Evolutionary conservation across 2,329 filamentous ascomycete species (phyloP), one percentile per base, ranked within the genome.

Genomic region (Diatrype stigma): DNA sequence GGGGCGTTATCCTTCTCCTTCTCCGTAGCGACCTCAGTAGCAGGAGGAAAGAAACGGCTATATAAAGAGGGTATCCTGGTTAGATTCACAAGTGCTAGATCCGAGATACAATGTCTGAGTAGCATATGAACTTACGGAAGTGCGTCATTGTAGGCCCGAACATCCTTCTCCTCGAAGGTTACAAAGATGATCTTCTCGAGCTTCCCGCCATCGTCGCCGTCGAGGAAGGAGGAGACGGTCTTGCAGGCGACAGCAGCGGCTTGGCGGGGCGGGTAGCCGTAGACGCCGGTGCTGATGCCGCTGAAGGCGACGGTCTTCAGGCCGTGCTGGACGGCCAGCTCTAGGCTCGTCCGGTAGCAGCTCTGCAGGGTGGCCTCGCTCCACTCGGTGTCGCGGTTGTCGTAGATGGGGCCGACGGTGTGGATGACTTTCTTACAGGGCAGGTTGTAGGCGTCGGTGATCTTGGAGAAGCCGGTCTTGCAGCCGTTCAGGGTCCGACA

Each of bases 221-320:
- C 74, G n/a, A 86, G 61, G 54, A 82, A 86, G 34, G 70, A 64
- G 49, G 78, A 75, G 10, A 85, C 78, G 1, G 80, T 69, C 30
- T 78, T 73, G 48, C 87, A 77, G 1, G 90, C 94, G 10, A 86
- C 78, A n/a, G 75, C 67, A 0, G 90, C 90, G 1, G 93, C 94
- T 38, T 85, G 79, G 1, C 65, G 56, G 60, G 82, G 88, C 0
- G 93, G 93, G 65, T 95, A 97, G 1, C 90, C 90, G 65, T 96
- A 97, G 1, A 96, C 69, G 0, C 93, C 94, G 1, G 93, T 96
- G 64, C 91, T 96, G 53, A 97, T 79, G 19, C 84, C 86, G 38
- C 86, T 84, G 61, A 99, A 96, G 0, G 90, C 94, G 50, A 97
- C 78, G 44, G 81, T 89, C 63, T 77, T 81, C 61, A 89, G 80